Evolutionary conservation across 345 rosid species (phyloP), one percentile per base, ranked within the genome.

Genomic region (Noccaea caerulescens): DNA sequence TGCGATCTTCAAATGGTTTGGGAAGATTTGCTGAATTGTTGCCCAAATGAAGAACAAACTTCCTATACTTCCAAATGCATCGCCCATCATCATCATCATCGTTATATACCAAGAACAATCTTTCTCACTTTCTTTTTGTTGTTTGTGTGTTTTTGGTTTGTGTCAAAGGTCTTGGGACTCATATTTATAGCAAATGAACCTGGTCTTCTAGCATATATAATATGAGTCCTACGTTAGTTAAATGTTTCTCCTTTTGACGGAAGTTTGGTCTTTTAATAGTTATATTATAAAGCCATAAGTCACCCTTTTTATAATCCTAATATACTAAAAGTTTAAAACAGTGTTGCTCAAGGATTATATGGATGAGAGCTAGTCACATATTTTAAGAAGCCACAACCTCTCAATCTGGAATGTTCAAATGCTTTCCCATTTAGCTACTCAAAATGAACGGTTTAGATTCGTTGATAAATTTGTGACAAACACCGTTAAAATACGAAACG

Each of bases 31-130:
- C 46, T 81, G 79, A 54, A 83, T 67, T 11, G 82, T 72, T 16
- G 83, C 88, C 85, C 84, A 81, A 10, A 82, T 9, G 46, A 85
- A 81, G 82, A 84, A 72, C 13, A 81, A 18, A 70, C 78, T 72
- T 0, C 76, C 70, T 4, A 63, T 42, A 13, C 51, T 70, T 60
- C 75, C 75, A 3, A 71, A 71, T 52, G 67, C 14, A 58, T 69
- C 50, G 0, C 75, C 53, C 42, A 72, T 63, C 76, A 72, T 72
- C 76, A 72, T 72, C 76, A 54, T 63, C 69, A 30, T 70, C 33
- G 32, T 18, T 49, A 42, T 49, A 42, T 6, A 53, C 14, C 60
- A 8, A 66, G 8, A 14, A 52, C 30, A 16, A 39, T 9, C 1
- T 64, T 37, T 37, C 13, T 50, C 32, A 32, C 10, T 47, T 41